Evolutionary conservation across 2,329 filamentous ascomycete genomes (phyloP).

Genomic region (Aspergillus thermomutatus): DNA sequence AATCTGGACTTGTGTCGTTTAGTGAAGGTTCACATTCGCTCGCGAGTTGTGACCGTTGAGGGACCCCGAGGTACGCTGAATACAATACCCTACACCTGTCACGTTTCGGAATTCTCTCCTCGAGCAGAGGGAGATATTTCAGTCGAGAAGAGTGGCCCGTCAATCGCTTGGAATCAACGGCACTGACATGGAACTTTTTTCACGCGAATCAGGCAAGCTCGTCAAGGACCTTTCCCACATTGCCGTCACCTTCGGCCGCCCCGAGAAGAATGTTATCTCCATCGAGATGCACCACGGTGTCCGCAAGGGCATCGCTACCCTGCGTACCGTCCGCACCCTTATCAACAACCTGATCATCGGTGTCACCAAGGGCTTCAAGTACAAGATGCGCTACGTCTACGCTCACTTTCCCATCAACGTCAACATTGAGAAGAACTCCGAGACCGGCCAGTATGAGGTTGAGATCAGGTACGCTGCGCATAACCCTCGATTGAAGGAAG

Average conservation of each 20-base stretch:
- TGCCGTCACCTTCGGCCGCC: slow-evolving; percentile 89
- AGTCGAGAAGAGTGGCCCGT: not conserved
- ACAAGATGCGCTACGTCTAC: slow-evolving; percentile 99
- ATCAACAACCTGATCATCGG: slow-evolving; percentile 99
- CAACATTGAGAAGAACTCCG: slow-evolving; percentile 94
- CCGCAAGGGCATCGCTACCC: slow-evolving; percentile 96
- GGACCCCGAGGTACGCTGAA: slow-evolving; percentile 74
- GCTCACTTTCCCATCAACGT: slow-evolving; percentile 99
- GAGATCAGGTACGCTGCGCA: slow-evolving; percentile 80
- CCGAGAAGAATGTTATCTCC: slow-evolving; percentile 80
- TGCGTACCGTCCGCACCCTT: slow-evolving; percentile 95
- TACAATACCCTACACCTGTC: not conserved
- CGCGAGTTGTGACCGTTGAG: slow-evolving; percentile 92
- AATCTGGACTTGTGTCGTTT: slow-evolving; percentile 34
- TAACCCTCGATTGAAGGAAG: not conserved
- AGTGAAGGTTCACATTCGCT: slow-evolving; percentile 99
- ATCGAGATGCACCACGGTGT: slow-evolving; percentile 98
- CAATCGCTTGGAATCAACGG: not conserved
- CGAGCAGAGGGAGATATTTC: not conserved
- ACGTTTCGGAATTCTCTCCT: too few species aligned
- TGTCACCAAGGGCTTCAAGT: slow-evolving; percentile 99
- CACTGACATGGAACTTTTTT: slow-evolving; percentile 19
- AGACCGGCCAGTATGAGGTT: slow-evolving; percentile 83
- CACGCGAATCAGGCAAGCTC: slow-evolving; percentile 69
- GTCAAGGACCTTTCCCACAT: slow-evolving; percentile 95